Percentiles rank a stretch among this genome's conserved stretches.
Conservation (phyloP, 371 early-diverging fungal genomes). For the Globomyces sp. region DNA sequence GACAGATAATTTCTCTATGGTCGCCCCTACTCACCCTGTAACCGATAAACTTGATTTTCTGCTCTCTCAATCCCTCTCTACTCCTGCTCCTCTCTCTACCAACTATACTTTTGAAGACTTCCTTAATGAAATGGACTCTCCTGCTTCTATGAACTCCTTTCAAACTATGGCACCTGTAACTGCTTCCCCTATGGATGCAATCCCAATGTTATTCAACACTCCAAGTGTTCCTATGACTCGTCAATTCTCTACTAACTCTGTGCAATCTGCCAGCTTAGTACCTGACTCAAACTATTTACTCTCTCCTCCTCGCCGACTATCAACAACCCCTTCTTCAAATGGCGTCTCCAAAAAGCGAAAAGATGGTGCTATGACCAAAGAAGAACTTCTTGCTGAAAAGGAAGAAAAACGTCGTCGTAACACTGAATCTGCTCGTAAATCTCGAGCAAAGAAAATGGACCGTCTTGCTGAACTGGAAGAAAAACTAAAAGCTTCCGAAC, state of each 20-base stretch:
- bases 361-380: not conserved
- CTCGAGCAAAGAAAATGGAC: constrained; percentile 17
- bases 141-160: not conserved
- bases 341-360: constrained; percentile 6
- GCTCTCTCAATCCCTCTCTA: no score
- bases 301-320: not conserved
- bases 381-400: constrained; percentile 8
- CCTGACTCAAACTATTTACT: not conserved
- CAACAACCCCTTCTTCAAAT: not conserved
- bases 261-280: not conserved
- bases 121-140: not conserved
- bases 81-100: not conserved
- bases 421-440: constrained; percentile 18
- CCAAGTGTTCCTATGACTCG: not conserved
- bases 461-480: constrained; percentile 9
- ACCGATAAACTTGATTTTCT: no score
- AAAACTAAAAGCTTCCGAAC: not conserved
- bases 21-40: no score
- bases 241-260: not conserved
- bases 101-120: constrained; percentile 2
- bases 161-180: not conserved
- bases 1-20: no score
- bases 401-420: constrained; percentile 18
- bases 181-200: constrained; percentile 1
- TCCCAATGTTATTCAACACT: not conserved